Evolutionary conservation across 2,329 filamentous ascomycete species (phyloP), one percentile per base, ranked within the genome.

Genomic region (Alternaria tenuissima): DNA sequence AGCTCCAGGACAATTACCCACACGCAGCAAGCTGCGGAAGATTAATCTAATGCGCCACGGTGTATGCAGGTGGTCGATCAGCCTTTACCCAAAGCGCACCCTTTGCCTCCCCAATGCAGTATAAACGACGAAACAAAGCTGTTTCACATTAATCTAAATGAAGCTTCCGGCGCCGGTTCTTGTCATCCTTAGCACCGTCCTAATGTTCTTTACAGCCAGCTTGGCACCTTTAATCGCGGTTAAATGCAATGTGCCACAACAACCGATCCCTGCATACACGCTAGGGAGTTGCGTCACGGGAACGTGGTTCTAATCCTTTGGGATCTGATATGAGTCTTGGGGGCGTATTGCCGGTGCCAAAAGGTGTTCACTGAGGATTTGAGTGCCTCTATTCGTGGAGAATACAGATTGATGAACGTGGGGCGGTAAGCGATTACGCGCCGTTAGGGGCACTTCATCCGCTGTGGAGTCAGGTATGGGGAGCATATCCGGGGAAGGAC

Each of bases 121-220:
- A 32, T 39, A 38, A 28, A 46, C 28, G 18, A 43, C 39, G 52
- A 43, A 43, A 28, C 36, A 39, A 44, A 18, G 43, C 22, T 18
- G 51, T 48, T 48, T 55, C 51, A n/a, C 43, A 22, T 55, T 61
- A 69, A 67, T 69, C 18, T 69, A 62, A 41, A 51, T 48, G 59
- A 65, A 68, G 63, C 64, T 66, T 66, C 59, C 65, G 53, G 61
- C 59, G 60, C 55, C 58, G 47, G 55, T 55, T 58, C 64, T 66
- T 67, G 59, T 60, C 57, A 41, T 43, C n/a, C 41, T 64, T 59
- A 52, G 51, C 51, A 44, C 26, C 20, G 16, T 44, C 30, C 24
- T 51, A 24, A 52, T n/a, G 26, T 28, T 16, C n/a, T 12, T 7
- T 43, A 30, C 24, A 26, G 28, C 47, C 20, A 22, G 26, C 43